Evolutionary conservation across 345 rosid species (phyloP).

Genomic region (Mercurialis annua): DNA sequence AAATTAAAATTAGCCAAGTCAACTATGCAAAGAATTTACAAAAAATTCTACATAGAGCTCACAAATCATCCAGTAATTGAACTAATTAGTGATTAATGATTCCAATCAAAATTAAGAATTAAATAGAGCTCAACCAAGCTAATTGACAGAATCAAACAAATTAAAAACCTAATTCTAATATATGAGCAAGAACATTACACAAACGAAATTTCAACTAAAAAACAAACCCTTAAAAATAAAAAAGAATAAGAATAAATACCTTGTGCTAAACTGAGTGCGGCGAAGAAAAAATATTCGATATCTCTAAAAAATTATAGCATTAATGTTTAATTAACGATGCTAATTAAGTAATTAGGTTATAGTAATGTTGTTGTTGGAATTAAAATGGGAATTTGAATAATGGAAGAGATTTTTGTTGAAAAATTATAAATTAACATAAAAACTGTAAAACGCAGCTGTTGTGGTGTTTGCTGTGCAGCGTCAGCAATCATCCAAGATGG

Average conservation of each 20-base stretch:
- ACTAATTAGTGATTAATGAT: neutral
- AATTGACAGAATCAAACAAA: neutral
- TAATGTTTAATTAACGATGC: no score
- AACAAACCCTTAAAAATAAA: neutral
- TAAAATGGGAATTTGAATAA: no score
- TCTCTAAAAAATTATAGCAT: no score
- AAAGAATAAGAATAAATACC: neutral
- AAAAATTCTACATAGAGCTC: neutral
- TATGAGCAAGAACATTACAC: neutral
- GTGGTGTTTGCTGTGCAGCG: neutral
- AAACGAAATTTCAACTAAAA: neutral
- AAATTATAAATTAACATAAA: neutral
- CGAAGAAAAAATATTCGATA: no score
- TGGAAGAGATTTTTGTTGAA: neutral
- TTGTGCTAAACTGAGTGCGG: neutral
- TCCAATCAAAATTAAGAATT: neutral
- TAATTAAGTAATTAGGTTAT: no score
- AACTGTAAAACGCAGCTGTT: constrained; percentile 6
- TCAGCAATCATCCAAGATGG: neutral
- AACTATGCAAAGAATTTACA: neutral
- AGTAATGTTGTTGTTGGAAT: no score
- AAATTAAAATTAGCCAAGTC: neutral
- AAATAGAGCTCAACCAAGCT: neutral
- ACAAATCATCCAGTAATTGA: neutral
- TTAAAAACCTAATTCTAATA: neutral